Evolutionary conservation across 2,329 filamentous ascomycete species (phyloP), one percentile per base, ranked within the genome.

Genomic region (Penicillium nordicum): DNA sequence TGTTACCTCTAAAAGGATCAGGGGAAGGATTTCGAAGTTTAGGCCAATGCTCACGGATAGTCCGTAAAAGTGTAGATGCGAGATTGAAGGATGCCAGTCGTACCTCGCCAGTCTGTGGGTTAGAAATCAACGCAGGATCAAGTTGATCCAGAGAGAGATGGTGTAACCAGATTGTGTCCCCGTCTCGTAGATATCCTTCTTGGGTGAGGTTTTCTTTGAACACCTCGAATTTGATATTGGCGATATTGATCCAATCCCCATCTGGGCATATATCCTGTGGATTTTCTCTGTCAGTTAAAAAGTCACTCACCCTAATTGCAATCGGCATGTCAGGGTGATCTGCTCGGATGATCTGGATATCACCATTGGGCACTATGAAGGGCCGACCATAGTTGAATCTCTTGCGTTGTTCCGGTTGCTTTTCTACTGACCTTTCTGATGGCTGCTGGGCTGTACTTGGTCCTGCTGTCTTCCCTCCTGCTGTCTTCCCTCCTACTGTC

Each of bases 221-320:
- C 1, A 8, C 2, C 2, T 50, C 47, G 14, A 50, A 42, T 21
- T 29, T 3, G 12, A 50, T 41, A 16, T 30, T 41, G 7, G 47
- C 25, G 37, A 50, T 50, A n/a, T 50, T 50, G 25, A 50, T 23
- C 47, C 47, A 42, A 16, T 50, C 47, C 5, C 47, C 47, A 16
- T 50, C 18, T 0, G 36, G 36, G 18, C 23, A 32, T 23, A 41
- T 4, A n/a, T 50, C 8, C 5, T 23, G 12, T 9, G 27, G 36
- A 14, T 50, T n/a, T 27, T 2, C 25, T 50, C 5, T 41, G 5
- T 50, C 27, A 23, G 6, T 30, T 23, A 50, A 23, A 10, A 50
- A 9, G 18, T 50, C 47, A 23, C 25, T 21, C 4, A 50, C 3
- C 11, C 47, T 41, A 23, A 50, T 41, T 30, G 36, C 25, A 23